A percentile compares a stretch with the other conserved stretches of the same genome.
phyloP scores from a whole-genome alignment of 768 basidiomycete species.

The Tephrocybe rancida region DNA sequence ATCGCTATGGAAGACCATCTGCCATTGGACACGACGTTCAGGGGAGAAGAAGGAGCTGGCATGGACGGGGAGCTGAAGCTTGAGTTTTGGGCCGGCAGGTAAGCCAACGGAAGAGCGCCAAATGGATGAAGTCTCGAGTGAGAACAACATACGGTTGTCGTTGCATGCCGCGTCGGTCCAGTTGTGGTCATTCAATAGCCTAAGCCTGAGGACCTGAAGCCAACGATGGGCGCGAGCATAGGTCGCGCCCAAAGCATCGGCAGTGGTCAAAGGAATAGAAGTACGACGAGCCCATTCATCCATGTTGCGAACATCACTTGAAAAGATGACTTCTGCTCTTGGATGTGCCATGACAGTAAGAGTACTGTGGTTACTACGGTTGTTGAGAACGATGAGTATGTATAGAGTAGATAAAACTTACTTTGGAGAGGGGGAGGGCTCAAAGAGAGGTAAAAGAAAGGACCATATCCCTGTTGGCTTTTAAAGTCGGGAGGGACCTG shows the following conservation, averaged over 20 bases:
- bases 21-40: conserved; percentile 83
- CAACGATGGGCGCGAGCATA: conserved; percentile 83
- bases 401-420: conserved; percentile 9
- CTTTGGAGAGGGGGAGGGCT: conserved; percentile 11
- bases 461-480: conserved; percentile 37
- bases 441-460: conserved; percentile 16
- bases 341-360: conserved; percentile 24
- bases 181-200: conserved; percentile 68
- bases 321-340: conserved; percentile 69
- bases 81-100: conserved; percentile 75
- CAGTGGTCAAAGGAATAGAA: conserved; percentile 79
- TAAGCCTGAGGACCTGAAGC: conserved; percentile 62
- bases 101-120: conserved; percentile 78
- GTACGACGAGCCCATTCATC: conserved; percentile 83
- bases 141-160: conserved; percentile 76
- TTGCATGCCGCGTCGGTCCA: conserved; percentile 64
- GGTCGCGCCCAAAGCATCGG: conserved; percentile 77
- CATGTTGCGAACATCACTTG: conserved; percentile 79
- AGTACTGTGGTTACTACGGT: no score
- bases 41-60: conserved; percentile 87
- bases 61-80: conserved; percentile 73
- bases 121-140: conserved; percentile 76
- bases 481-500: conserved; percentile 44
- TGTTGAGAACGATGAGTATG: no score
- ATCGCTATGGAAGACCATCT: conserved; percentile 87